A percentile compares a stretch with the other conserved stretches of the same genome.
These are phyloP conservation scores for Cetraspora pellucida DNA, from an alignment of 192 early-diverging fungal genomes.

Conservation along the genomic window DNA sequence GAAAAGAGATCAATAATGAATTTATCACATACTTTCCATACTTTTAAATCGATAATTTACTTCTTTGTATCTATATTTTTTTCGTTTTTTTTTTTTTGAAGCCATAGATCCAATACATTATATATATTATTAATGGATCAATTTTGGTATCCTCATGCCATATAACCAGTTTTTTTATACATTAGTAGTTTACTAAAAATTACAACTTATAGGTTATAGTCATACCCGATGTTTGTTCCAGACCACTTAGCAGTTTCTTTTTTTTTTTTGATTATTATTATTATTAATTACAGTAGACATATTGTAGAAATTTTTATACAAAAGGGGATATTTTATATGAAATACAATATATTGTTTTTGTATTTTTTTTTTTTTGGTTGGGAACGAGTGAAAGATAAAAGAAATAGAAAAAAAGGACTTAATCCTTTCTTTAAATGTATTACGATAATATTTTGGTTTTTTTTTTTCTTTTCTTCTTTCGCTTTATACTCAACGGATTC, in stretches of 20 bases:
- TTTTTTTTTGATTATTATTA: background rate
- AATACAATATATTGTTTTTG: background rate
- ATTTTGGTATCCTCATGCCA: constrained; percentile 10
- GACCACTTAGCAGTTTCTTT: background rate
- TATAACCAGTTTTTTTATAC: constrained; percentile 7
- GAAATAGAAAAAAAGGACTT: background rate
- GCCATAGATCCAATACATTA: constrained; percentile 5
- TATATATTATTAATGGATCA: constrained; percentile 14
- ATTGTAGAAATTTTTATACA: constrained; percentile 20
- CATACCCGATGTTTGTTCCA: constrained; percentile 2
- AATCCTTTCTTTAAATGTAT: background rate
- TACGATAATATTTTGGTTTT: background rate
- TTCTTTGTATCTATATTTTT: constrained; percentile 30
- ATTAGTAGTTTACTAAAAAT: background rate
- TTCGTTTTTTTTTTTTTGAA: constrained; percentile 5
- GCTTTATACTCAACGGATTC: background rate
- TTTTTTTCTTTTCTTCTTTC: constrained; percentile 20
- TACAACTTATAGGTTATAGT: constrained; percentile 14
- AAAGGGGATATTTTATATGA: background rate
- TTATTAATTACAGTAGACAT: constrained; percentile 20
- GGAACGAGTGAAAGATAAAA: constrained; percentile 24
- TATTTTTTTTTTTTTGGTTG: background rate
- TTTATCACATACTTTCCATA: background rate
- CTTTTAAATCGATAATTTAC: background rate
- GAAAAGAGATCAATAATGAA: background rate